phyloP scores from a whole-genome alignment of 1,284 basidiomycete genomes.

The Ceratorhiza oryzae-sativae region DNA sequence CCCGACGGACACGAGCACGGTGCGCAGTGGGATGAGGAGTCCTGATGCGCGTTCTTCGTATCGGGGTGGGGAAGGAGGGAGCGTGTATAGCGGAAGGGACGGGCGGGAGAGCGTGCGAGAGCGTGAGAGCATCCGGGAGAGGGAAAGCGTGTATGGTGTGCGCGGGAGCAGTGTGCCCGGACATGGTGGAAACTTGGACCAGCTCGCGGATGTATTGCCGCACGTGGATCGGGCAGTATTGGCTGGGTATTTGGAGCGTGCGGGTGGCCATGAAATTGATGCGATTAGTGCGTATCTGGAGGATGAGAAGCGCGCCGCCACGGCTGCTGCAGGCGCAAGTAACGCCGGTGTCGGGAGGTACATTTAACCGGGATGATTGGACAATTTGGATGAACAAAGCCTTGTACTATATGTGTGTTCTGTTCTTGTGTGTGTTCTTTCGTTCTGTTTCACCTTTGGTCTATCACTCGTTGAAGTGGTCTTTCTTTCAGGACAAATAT shows the following conservation, averaged over 20 bases:
- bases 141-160: conserved; percentile 51
- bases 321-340: not conserved
- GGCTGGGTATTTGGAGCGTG: conserved; percentile 72
- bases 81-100: conserved; percentile 31
- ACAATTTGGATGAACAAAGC: not conserved
- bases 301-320: conserved; percentile 76
- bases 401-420: not conserved
- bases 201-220: conserved; percentile 75
- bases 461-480: conserved; percentile 37
- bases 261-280: conserved; percentile 75
- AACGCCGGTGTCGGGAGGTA: not conserved
- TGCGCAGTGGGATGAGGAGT: conserved; percentile 26
- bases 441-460: conserved; percentile 24
- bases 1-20: not conserved
- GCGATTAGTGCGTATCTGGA: conserved; percentile 89
- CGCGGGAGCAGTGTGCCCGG: conserved; percentile 46
- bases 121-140: conserved; percentile 42
- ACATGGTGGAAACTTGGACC: conserved; percentile 64
- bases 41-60: conserved; percentile 31
- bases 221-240: conserved; percentile 74
- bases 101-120: conserved; percentile 44
- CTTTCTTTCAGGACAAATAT: conserved; percentile 22
- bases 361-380: not conserved
- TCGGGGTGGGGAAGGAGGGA: conserved; percentile 16
- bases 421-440: conserved; percentile 40